These are phyloP conservation scores for Saccharomycopsis selenospora DNA, from an alignment of 805 yeast genomes.

Conservation along the genomic window DNA sequence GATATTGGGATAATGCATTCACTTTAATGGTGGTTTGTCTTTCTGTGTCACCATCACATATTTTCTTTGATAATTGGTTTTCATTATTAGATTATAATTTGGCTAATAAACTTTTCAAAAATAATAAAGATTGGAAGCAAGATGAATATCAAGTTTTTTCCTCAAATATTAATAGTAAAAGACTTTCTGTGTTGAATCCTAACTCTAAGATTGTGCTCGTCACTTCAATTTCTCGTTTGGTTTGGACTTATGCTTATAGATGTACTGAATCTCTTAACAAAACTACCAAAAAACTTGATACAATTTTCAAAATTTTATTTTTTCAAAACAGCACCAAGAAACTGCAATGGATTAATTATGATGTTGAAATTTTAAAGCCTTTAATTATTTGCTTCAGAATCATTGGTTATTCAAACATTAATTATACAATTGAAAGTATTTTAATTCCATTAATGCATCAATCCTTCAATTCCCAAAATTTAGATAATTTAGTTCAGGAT, in stretches of 20 bases:
- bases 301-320: slow-evolving; percentile 50
- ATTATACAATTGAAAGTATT: slow-evolving; percentile 71
- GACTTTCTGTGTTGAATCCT: neutral
- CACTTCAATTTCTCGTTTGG: slow-evolving; percentile 60
- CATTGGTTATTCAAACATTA: slow-evolving; percentile 71
- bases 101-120: slow-evolving; percentile 11
- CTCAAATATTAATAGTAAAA: slow-evolving; percentile 1
- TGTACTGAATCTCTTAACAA: slow-evolving; percentile 84
- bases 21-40: slow-evolving; percentile 65
- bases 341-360: slow-evolving; percentile 71
- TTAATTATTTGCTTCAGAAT: slow-evolving; percentile 69
- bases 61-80: slow-evolving; percentile 70
- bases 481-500: slow-evolving; percentile 66
- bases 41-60: slow-evolving; percentile 71
- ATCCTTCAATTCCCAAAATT: slow-evolving; percentile 47
- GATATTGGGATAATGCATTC: slow-evolving; percentile 61
- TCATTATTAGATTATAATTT: slow-evolving; percentile 44
- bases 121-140: slow-evolving; percentile 9
- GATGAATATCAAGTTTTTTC: slow-evolving; percentile 13
- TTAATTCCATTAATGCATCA: slow-evolving; percentile 60
- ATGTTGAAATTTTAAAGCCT: slow-evolving; percentile 52
- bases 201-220: slow-evolving; percentile 47
- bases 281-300: slow-evolving; percentile 71
- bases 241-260: slow-evolving; percentile 87
- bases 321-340: slow-evolving; percentile 40